phyloP scores from a whole-genome alignment of 148 eudicot species.

The Diospyros kaki region DNA sequence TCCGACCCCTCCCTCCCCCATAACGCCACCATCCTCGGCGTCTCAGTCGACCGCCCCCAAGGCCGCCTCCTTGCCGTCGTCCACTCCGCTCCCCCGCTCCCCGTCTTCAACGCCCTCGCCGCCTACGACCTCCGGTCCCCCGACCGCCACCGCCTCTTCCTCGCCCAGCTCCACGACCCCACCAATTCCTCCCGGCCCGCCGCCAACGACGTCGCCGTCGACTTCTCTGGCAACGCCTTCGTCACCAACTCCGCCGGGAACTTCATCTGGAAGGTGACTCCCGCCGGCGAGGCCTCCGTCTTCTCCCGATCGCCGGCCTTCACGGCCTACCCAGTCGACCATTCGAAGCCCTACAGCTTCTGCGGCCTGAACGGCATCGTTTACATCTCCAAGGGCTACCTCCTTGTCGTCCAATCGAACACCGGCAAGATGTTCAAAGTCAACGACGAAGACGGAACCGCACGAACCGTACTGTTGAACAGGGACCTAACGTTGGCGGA shows the following conservation, averaged over 20 bases:
- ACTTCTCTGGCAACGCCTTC: conserved; percentile 71
- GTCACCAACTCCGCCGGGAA: conserved; percentile 72
- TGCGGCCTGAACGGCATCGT: conserved; percentile 73
- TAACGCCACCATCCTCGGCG: conserved; percentile 55
- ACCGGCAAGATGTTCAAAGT: conserved; percentile 80
- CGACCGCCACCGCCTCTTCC: conserved; percentile 35
- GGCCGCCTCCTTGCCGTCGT: conserved; percentile 68
- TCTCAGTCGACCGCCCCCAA: conserved; percentile 41
- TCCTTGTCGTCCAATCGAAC: conserved; percentile 67
- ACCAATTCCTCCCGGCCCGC: conserved; percentile 16
- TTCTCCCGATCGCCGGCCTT: conserved; percentile 53
- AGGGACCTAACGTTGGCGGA: conserved; percentile 44
- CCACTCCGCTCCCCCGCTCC: conserved; percentile 24
- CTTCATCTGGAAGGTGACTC: conserved; percentile 57
- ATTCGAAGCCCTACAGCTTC: conserved; percentile 23
- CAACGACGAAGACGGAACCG: conserved; percentile 51
- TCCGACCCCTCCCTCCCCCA: conserved; percentile 34
- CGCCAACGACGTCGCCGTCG: conserved; percentile 70
- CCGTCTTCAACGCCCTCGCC: conserved; percentile 48
- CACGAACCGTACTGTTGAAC: conserved; percentile 44
- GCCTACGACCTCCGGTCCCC: conserved; percentile 51
- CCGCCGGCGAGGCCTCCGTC: conserved; percentile 41
- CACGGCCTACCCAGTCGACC: conserved; percentile 33
- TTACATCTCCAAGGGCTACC: conserved; percentile 50
- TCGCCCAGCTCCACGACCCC: conserved; percentile 42